Conservation (phyloP, 208 protist genomes). For the Leishmania guyanensis region DNA sequence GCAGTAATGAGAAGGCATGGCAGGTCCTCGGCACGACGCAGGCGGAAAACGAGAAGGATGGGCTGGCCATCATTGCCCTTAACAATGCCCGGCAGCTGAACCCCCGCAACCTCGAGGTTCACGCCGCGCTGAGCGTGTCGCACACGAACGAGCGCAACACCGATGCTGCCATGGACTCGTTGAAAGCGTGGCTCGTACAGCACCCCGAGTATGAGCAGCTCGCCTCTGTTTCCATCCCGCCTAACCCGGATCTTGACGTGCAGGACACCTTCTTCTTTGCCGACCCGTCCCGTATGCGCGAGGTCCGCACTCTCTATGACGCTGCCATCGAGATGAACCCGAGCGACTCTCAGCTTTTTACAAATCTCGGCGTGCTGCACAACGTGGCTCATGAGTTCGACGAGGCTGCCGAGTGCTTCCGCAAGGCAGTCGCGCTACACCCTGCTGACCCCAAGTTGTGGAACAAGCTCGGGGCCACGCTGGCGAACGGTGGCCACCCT, state of each 20-base stretch:
- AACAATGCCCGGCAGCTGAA: constrained; percentile 77
- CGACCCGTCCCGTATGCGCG: constrained; percentile 58
- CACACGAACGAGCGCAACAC: constrained; percentile 90
- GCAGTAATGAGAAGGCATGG: constrained; percentile 75
- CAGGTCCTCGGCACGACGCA: constrained; percentile 80
- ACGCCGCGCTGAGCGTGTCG: constrained; percentile 76
- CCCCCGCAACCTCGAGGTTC: constrained; percentile 69
- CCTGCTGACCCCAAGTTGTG: constrained; percentile 79
- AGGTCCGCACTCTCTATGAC: constrained; percentile 68
- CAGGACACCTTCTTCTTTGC: constrained; percentile 76
- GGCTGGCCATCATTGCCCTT: constrained; percentile 84
- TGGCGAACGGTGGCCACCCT: constrained; percentile 78
- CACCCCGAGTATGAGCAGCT: constrained; percentile 86
- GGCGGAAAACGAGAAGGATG: constrained; percentile 92
- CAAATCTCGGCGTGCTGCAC: constrained; percentile 83
- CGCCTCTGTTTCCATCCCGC: constrained; percentile 54
- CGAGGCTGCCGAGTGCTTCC: constrained; percentile 74
- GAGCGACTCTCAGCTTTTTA: constrained; percentile 65
- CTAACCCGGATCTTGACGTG: constrained; percentile 48
- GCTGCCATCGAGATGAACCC: constrained; percentile 86
- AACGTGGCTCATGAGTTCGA: constrained; percentile 84
- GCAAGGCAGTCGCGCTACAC: constrained; percentile 65
- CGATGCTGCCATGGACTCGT: constrained; percentile 65
- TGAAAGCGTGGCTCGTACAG: constrained; percentile 77
- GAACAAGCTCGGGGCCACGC: constrained; percentile 92